These are phyloP conservation scores for Scleromitrula shiraiana DNA, from an alignment of 2,329 filamentous ascomycete species.

Conservation along the genomic window DNA sequence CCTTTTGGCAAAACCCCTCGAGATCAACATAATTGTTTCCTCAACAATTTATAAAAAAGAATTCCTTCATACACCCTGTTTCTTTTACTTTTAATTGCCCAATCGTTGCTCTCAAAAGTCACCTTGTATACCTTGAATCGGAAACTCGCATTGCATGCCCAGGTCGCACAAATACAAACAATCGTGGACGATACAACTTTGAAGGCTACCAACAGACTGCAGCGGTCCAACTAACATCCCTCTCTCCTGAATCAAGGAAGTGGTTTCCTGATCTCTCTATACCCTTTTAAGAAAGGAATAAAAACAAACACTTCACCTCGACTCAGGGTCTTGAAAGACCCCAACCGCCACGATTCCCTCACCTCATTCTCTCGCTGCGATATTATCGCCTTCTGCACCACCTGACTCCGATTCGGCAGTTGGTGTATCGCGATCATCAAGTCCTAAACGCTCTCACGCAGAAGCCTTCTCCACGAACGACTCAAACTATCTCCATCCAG, in stretches of 20 bases:
- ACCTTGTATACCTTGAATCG: conserved; percentile 6
- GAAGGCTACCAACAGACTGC: conserved; percentile 6
- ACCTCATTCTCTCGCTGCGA: conserved; percentile 30
- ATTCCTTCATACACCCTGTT: neutral
- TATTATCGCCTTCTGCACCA: conserved; percentile 29
- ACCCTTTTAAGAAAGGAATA: conserved; percentile 7
- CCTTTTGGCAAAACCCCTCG: too few relatives aligned
- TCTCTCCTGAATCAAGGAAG: conserved; percentile 6
- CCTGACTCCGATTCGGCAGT: conserved; percentile 16
- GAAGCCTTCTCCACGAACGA: conserved; percentile 27
- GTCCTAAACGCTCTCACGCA: conserved; percentile 28
- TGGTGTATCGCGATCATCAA: conserved; percentile 22
- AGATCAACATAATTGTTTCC: neutral
- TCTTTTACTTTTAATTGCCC: neutral
- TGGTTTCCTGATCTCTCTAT: conserved; percentile 4
- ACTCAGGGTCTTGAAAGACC: conserved; percentile 23
- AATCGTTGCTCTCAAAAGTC: conserved; percentile 7
- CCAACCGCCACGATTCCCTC: conserved; percentile 31
- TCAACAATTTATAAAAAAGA: neutral
- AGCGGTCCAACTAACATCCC: conserved; percentile 1
- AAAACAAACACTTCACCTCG: neutral
- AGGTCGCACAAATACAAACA: conserved; percentile 5
- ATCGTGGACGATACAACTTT: conserved; percentile 5
- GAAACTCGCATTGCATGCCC: conserved; percentile 10
- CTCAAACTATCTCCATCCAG: conserved; percentile 24